Evolutionary conservation across 2,329 filamentous ascomycete species (phyloP), one percentile per base, ranked within the genome.

Genomic region (Aspergillus niger): DNA sequence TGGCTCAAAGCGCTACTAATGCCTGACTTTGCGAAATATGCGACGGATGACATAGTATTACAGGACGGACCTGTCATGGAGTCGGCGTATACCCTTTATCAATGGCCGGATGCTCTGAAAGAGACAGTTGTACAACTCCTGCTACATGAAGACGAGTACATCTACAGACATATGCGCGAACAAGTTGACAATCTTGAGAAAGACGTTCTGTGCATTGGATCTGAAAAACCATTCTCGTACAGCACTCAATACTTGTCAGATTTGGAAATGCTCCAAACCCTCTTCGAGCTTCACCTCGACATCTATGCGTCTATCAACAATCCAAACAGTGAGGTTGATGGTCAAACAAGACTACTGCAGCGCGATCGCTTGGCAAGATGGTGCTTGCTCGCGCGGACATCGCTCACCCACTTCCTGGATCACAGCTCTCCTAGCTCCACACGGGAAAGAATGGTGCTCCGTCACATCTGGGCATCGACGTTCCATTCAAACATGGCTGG

Each of bases 211-310:
- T 52, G 62, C 10, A 60, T 59, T 24, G 60, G 52, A 8, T 28
- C 56, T 26, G 66, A 64, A 10, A 38, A 48, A 36, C 57, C 60
- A 13, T 74, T 75, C 54, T 50, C 67, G 36, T 76, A 74, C 55
- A 63, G 69, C 11, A 24, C 63, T 2, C 63, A 71, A 32, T 72
- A 81, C 44, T 62, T 75, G 22, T 71, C 71, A 11, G 68, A 79
- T 28, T 71, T 84, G 43, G 83, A 86, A 53, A 80, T 88, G 70
- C 76, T 83, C 1, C 81, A 90, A 69, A 81, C 82, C 2, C 75
- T 90, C 3, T 89, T 88, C 65, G 88, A 91, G 71, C 74, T 90
- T 32, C 88, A 90, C 67, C 79, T 90, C 5, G 88, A 90, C 68
- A 78, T 89, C 8, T 89, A 86, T 70, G 83, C 83, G 5, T 76